These are phyloP conservation scores for Microbotryum saponariae DNA, from an alignment of 1,284 basidiomycete species.

Conservation along the genomic window DNA sequence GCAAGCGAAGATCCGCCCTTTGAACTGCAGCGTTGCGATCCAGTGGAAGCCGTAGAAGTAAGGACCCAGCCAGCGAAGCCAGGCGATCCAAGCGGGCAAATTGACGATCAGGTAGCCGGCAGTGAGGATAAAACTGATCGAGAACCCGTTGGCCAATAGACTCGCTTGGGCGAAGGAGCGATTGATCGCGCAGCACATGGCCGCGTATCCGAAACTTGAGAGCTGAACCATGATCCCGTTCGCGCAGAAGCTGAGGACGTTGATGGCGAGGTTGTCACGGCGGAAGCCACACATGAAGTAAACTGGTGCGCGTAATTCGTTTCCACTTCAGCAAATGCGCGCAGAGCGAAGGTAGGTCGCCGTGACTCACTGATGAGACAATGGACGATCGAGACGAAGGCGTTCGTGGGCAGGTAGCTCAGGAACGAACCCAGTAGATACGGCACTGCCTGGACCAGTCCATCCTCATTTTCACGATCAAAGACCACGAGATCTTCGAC, in stretches of 20 bases:
- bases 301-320: neutral
- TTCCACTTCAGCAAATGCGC: conserved; percentile 38
- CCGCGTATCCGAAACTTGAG: conserved; percentile 42
- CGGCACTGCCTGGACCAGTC: conserved; percentile 41
- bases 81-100: conserved; percentile 38
- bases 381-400: conserved; percentile 39
- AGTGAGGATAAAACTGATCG: conserved; percentile 36
- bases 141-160: conserved; percentile 41
- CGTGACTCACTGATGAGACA: conserved; percentile 32
- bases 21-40: conserved; percentile 43
- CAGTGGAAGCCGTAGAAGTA: conserved; percentile 39
- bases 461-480: conserved; percentile 48
- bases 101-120: conserved; percentile 39
- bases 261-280: conserved; percentile 41
- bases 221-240: conserved; percentile 41
- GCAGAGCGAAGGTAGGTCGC: conserved; percentile 41
- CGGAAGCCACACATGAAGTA: conserved; percentile 41
- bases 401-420: conserved; percentile 34
- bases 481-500: conserved; percentile 46
- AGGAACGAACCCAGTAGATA: conserved; percentile 28
- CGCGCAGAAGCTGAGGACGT: conserved; percentile 44
- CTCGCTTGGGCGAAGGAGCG: conserved; percentile 43
- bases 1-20: conserved; percentile 40
- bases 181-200: conserved; percentile 42
- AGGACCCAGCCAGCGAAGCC: conserved; percentile 25